Percentiles rank a stretch among this genome's conserved stretches.
Evolutionary conservation across 2,329 filamentous ascomycete species (phyloP).

Genomic region (Endoconidiophora laricicola): DNA sequence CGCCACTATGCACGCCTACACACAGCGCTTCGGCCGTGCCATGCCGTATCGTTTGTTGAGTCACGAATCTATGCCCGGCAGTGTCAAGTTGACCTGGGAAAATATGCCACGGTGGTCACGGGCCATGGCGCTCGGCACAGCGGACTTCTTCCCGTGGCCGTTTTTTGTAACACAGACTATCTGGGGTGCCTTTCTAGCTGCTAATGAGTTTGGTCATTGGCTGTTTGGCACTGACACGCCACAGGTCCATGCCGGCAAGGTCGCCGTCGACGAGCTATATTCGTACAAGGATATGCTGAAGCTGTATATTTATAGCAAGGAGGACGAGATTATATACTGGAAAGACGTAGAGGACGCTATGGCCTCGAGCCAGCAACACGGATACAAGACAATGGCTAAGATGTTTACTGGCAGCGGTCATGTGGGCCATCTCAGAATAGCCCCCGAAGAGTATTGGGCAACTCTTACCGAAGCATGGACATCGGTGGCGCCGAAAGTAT

Average conservation of each 20-base stretch:
- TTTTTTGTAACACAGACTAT: conserved; percentile 30
- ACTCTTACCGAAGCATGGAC: conserved; percentile 9
- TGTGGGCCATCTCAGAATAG: conserved; percentile 42
- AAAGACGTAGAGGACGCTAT: conserved; percentile 39
- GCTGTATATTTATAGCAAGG: conserved; percentile 42
- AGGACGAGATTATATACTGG: conserved; percentile 38
- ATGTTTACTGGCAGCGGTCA: conserved; percentile 42
- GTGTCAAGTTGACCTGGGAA: conserved; percentile 23
- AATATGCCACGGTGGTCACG: conserved; percentile 34
- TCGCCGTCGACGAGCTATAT: conserved; percentile 19
- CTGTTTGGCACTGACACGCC: conserved; percentile 23
- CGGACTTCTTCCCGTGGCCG: conserved; percentile 31
- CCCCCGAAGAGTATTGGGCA: conserved; percentile 41
- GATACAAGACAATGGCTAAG: conserved; percentile 32
- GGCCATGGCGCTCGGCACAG: conserved; percentile 34
- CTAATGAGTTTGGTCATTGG: conserved; percentile 20
- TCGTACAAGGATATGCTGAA: conserved; percentile 25
- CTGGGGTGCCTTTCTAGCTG: conserved; percentile 27
- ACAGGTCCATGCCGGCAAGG: conserved; percentile 24
- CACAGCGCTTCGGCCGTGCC: conserved; percentile 20
- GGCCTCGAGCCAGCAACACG: conserved; percentile 28
- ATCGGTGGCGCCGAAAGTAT: neutral
- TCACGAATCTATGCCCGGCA: conserved; percentile 37
- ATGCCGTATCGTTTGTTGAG: conserved; percentile 33
- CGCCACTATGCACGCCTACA: conserved; percentile 31